These are phyloP conservation scores for Cystobasidium onofrii DNA, from an alignment of 768 basidiomycete genomes.

Conservation along the genomic window DNA sequence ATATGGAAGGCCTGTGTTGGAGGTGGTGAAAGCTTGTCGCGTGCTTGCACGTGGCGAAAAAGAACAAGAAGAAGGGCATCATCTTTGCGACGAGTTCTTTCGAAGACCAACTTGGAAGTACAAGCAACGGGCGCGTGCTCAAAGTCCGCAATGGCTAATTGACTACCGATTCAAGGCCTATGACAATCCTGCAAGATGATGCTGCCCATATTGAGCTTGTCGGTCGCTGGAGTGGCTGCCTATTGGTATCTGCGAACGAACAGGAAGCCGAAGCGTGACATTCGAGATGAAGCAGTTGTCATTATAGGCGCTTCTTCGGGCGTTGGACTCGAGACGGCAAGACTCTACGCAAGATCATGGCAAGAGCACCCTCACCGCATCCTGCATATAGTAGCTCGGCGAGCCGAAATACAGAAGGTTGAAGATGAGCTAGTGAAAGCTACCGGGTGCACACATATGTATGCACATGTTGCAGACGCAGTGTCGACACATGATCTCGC, in stretches of 20 bases:
- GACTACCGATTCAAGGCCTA: background rate
- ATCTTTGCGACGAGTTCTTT: background rate
- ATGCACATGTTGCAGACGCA: background rate
- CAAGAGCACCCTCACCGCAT: background rate
- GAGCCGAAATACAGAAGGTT: background rate
- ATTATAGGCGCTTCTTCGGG: conserved; percentile 29
- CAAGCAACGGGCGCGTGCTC: too few species aligned
- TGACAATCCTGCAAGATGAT: background rate
- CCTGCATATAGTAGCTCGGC: conserved; percentile 12
- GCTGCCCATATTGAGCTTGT: background rate
- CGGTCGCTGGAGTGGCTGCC: background rate
- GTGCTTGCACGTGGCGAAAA: background rate
- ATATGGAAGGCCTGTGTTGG: background rate
- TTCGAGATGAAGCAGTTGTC: conserved; percentile 4
- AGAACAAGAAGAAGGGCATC: background rate
- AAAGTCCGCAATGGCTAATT: background rate
- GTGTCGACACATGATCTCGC: background rate
- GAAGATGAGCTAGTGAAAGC: background rate
- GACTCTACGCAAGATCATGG: background rate
- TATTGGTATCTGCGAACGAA: background rate
- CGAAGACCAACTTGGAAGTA: background rate
- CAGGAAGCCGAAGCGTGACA: background rate
- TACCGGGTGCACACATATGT: background rate
- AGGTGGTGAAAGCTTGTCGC: background rate
- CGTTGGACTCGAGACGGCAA: background rate